Conservation (phyloP, 352 stramenopile species). For the Poterioochromonas sp. region DNA sequence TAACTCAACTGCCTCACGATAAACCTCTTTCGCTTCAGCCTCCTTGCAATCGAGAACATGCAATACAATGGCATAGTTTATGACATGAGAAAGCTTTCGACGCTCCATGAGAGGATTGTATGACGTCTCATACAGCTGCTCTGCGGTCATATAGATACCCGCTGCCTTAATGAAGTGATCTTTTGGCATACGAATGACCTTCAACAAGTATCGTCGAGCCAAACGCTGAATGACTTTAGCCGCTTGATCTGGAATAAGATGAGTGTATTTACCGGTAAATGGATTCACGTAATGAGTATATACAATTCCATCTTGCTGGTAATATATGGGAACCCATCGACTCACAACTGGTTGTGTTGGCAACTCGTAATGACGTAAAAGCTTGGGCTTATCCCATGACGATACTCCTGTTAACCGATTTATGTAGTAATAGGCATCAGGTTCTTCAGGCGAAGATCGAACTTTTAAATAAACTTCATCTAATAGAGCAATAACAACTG, state of each 20-base stretch:
- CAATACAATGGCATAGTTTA: constrained; percentile 18
- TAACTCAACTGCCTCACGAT: constrained; percentile 19
- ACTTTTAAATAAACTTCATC: constrained; percentile 18
- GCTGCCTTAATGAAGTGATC: constrained; percentile 14
- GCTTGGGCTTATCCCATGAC: constrained; percentile 19
- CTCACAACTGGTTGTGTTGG: background rate
- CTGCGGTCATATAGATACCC: background rate
- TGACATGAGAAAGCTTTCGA: background rate
- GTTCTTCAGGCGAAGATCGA: background rate
- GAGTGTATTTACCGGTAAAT: constrained; percentile 30
- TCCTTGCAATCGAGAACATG: background rate
- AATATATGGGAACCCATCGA: constrained; percentile 4
- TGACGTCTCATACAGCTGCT: constrained; percentile 5
- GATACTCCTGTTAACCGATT: constrained; percentile 1
- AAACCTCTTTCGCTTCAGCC: background rate
- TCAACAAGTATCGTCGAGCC: constrained; percentile 2
- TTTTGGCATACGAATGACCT: background rate
- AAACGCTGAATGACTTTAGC: constrained; percentile 1
- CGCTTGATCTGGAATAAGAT: background rate
- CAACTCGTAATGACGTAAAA: background rate
- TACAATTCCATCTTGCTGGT: background rate
- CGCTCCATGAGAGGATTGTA: background rate
- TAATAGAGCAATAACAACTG: background rate
- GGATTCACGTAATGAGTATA: constrained; percentile 30
- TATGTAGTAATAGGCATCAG: background rate